Base-by-base conservation (phyloP, 176 grass and related monocot genomes). In the Alloteropsis semialata region DNA sequence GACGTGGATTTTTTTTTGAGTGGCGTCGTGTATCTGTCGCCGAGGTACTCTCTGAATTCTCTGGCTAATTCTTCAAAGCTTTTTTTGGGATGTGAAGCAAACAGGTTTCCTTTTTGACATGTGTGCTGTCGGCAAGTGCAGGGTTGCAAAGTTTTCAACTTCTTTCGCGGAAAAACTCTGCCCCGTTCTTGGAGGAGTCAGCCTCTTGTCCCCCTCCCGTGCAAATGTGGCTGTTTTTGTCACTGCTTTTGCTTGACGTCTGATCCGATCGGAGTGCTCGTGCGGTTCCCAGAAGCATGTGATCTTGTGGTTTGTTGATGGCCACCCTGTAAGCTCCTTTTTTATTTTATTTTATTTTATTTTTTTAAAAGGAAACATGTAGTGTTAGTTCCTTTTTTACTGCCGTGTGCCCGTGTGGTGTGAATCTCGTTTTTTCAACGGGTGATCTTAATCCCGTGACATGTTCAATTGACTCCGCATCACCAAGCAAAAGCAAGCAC, bases 91-190 rank as follows among this genome's bases (percentile, higher is more conserved):
- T 51, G 49, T n/a, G 60, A 51, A 70, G 22, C 65, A 39, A 66
- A 53, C 73, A 42, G 65, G 64, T 73, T 58, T 57, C n/a, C 55
- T 18, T 75, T 75, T 82, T 78, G 65, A 72, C 77, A 46, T 77
- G 48, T 55, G 62, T 16, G 57, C 32, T 21, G 79, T 83, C 84
- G 88, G 88, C 84, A 83, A 78, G 74, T 83, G 88, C 88, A 61
- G 19, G 41, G 57, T 34, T 50, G 65, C 73, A 66, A 68, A 33
- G 34, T 63, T 74, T 89, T 81, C 82, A 85, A 53, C 51, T 44
- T 36, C 32, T 82, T 81, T 70, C 24, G 53, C 7, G 1, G 19
- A 5, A 19, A 18, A 14, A 70, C 71, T 78, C 71, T 29, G 13
- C 82, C 18, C 24, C 7, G 61, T 81, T 53, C 77, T 18, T 37